Conservation (phyloP, 2,329 filamentous ascomycete species). For the Fusarium nelsonii region DNA sequence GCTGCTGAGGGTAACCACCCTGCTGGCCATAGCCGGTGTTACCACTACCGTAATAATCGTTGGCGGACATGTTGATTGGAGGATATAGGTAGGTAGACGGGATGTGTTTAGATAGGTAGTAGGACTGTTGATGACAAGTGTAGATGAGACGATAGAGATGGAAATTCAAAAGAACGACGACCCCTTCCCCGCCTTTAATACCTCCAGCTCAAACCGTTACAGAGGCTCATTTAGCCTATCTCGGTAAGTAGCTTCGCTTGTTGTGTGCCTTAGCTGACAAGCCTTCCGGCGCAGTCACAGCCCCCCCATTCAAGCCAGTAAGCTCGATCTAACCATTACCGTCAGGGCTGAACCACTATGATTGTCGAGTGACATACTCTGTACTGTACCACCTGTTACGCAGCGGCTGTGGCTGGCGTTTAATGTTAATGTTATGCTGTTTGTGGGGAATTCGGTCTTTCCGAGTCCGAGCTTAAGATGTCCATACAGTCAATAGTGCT, state of each 20-base stretch:
- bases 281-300: conserved; percentile 43
- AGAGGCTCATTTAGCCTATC: conserved; percentile 23
- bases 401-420: conserved; percentile 1
- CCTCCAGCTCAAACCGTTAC: neutral
- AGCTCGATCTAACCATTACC: conserved; percentile 27
- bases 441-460: conserved; percentile 15
- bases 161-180: neutral
- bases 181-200: conserved; percentile 43
- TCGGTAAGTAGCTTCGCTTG: neutral
- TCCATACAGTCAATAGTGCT: neutral
- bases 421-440: neutral
- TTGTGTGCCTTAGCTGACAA: conserved; percentile 43
- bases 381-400: conserved; percentile 1
- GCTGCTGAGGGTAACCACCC: conserved; percentile 45
- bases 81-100: neutral
- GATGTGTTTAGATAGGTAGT: neutral
- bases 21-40: conserved; percentile 45
- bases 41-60: conserved; percentile 55
- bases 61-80: conserved; percentile 51
- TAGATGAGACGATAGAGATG: conserved; percentile 5
- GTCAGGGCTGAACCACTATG: conserved; percentile 33
- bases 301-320: conserved; percentile 28
- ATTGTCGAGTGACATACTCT: conserved; percentile 31
- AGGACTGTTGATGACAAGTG: neutral
- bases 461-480: conserved; percentile 15